Evolutionary conservation across 352 stramenopile genomes (phyloP).

Genomic region (Globisporangium spiculum): DNA sequence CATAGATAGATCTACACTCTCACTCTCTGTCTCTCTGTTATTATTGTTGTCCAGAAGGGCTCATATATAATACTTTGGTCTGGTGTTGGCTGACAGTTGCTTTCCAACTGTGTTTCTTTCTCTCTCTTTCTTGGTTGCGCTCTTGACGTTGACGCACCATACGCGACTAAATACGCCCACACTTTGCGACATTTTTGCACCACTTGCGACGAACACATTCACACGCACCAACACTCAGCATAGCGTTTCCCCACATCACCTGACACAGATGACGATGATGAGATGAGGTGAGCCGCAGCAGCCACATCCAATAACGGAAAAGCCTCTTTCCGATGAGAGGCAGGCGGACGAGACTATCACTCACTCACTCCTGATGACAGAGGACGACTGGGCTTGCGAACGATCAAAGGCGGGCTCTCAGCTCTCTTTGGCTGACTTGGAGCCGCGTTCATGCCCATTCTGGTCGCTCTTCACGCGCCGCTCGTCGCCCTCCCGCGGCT

Average conservation of each 20-base stretch:
- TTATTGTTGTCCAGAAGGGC: slow-evolving; percentile 3
- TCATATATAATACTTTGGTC: slow-evolving; percentile 11
- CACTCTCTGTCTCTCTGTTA: neutral
- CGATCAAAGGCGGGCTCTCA: neutral
- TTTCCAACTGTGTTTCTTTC: neutral
- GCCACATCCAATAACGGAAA: neutral
- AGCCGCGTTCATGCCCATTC: slow-evolving; percentile 14
- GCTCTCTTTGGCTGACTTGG: neutral
- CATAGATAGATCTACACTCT: neutral
- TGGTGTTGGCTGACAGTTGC: slow-evolving; percentile 1
- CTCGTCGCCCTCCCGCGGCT: neutral
- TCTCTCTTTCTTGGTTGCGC: neutral
- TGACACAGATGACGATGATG: neutral
- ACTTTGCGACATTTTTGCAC: slow-evolving; percentile 4
- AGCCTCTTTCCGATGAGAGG: slow-evolving; percentile 13
- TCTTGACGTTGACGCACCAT: neutral
- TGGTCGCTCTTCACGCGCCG: neutral
- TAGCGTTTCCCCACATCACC: neutral
- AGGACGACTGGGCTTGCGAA: neutral
- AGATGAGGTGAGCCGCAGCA: neutral
- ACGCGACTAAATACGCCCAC: neutral
- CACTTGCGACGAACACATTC: slow-evolving; percentile 6
- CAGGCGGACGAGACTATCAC: neutral
- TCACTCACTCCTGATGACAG: neutral
- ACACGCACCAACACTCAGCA: slow-evolving; percentile 6